Evolutionary conservation across 2,329 filamentous ascomycete species (phyloP), one percentile per base, ranked within the genome.

Genomic region (Alternaria gansuensis): DNA sequence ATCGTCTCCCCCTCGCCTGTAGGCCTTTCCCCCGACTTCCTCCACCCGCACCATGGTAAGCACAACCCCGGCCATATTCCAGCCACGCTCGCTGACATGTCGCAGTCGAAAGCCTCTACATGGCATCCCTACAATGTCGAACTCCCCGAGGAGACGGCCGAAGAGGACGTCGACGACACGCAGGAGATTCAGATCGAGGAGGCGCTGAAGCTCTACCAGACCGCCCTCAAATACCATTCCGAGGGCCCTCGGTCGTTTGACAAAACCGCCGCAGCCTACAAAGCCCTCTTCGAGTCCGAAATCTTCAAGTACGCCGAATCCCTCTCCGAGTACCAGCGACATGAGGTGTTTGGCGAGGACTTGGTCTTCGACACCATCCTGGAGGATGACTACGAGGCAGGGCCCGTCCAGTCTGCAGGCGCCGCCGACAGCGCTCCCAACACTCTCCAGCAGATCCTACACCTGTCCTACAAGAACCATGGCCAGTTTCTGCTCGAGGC

Each of bases 171-270:
- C 72, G 95, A 99, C 76, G 93, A 95, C 71, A 97, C 93, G 33
- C 95, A 94, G 76, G 94, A 98, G 78, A 88, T 99, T 51, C 93
- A 97, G 83, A 94, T 98, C 72, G 95, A 99, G 72, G 95, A 99
- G 80, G 93, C 95, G 46, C 82, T 99, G 62, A 98, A 97, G 79
- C 86, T 94, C 34, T 99, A 97, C 75, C 93, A 98, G 74, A 89
- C 85, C 68, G 95, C 95, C 45, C 82, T 99, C 57, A 97, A 94
- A 77, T 87, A 93, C 66, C 95, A 99, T 75, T 90, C 94, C 1
- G 92, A 96, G 78, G 93, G 95, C 2, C 88, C 91, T 0, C 81
- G 81, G 17, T 91, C 88, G 53, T 95, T 92, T 75, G 79, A 87
- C 46, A 88, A 92, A 72, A 94, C 96, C 21, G 84, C 85, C 41